Percentiles rank a stretch among this genome's conserved stretches.
Conservation (phyloP, 495 filamentous ascomycete genomes). For the Cryomyces minteri region DNA sequence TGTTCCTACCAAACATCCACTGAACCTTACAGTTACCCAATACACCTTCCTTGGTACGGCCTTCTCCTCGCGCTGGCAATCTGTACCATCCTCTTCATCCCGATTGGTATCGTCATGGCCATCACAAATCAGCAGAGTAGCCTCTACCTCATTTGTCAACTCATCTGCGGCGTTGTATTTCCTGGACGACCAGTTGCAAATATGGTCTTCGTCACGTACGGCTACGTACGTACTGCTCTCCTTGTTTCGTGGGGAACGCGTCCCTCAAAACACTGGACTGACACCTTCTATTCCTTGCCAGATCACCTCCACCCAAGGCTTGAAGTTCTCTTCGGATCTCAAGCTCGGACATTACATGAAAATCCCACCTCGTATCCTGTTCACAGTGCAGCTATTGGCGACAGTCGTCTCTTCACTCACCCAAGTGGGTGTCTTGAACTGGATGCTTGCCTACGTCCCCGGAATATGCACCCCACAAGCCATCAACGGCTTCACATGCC, state of each 20-base stretch:
- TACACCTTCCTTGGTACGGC: conserved; percentile 38
- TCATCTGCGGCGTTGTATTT: conserved; percentile 61
- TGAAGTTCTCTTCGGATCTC: conserved; percentile 73
- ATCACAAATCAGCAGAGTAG: conserved; percentile 15
- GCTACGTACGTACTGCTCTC: conserved; percentile 19
- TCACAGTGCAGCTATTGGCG: conserved; percentile 63
- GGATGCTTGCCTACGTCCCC: conserved; percentile 68
- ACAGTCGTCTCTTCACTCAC: conserved; percentile 62
- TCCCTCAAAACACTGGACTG: neutral
- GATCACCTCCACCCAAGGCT: conserved; percentile 64
- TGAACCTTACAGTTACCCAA: conserved; percentile 37
- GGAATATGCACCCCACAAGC: conserved; percentile 60
- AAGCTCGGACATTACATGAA: conserved; percentile 92
- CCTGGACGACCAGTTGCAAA: conserved; percentile 71
- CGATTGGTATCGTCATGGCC: conserved; percentile 14
- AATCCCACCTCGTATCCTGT: conserved; percentile 66
- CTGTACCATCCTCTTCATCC: conserved; percentile 7
- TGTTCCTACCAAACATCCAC: conserved; percentile 1
- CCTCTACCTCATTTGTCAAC: conserved; percentile 41
- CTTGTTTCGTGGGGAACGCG: neutral
- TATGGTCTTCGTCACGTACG: conserved; percentile 79
- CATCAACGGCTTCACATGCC: conserved; percentile 74
- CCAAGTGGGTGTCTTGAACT: conserved; percentile 69
- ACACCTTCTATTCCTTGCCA: conserved; percentile 15
- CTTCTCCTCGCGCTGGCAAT: conserved; percentile 10